A percentile compares a stretch with the other conserved stretches of the same genome.
Evolutionary conservation across 768 basidiomycete genomes (phyloP).

Genomic region (Mycena filopes): DNA sequence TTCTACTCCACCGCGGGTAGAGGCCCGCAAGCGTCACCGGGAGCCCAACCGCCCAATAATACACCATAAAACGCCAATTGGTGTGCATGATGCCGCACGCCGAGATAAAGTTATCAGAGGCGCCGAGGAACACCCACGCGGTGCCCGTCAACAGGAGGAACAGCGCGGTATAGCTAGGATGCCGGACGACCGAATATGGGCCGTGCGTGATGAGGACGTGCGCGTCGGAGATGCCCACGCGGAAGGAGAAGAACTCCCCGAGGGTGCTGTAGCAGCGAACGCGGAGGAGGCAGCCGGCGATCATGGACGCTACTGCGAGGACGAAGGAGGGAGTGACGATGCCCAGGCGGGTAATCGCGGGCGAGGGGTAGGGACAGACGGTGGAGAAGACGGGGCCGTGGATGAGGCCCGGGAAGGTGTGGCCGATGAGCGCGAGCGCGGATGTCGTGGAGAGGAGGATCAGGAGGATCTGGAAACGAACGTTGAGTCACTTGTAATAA

Average conservation of each 20-base stretch:
- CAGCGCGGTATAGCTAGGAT: constrained; percentile 33
- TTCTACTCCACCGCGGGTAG: not conserved
- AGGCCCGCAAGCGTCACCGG: too few species aligned
- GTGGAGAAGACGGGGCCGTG: not conserved
- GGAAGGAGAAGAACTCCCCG: constrained; percentile 31
- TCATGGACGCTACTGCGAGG: not conserved
- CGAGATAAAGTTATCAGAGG: not conserved
- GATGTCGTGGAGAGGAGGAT: too few species aligned
- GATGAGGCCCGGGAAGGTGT: not conserved
- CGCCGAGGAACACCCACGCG: not conserved
- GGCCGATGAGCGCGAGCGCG: too few species aligned
- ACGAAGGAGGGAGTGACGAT: not conserved
- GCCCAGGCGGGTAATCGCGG: not conserved
- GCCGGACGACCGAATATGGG: constrained; percentile 32
- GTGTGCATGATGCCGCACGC: not conserved
- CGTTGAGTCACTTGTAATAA: too few species aligned
- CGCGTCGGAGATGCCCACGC: constrained; percentile 21
- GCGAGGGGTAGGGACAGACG: not conserved
- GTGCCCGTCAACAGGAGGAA: constrained; percentile 25
- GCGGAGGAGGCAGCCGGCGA: constrained; percentile 2
- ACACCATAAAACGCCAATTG: not conserved
- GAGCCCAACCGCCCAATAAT: not conserved
- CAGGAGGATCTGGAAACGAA: too few species aligned
- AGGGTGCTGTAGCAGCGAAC: constrained; percentile 24
- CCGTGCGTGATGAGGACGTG: constrained; percentile 29